Evolutionary conservation across 176 grass and related monocot genomes (phyloP).

Genomic region (Leersia perrieri): DNA sequence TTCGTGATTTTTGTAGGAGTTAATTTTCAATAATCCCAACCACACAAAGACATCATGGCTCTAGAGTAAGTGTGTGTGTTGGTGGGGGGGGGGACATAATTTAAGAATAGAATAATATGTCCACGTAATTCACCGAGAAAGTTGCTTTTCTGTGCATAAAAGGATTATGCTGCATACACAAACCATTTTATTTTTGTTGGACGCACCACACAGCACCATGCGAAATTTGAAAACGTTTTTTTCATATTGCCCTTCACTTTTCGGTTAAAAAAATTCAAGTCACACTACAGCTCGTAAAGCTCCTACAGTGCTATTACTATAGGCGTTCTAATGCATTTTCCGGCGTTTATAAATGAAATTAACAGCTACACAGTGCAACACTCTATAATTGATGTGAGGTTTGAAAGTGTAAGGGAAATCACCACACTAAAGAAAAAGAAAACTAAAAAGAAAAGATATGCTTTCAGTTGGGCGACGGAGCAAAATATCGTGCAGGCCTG

Average conservation of each 20-base stretch:
- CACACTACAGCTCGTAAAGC: too few relatives aligned
- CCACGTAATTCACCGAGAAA: not conserved
- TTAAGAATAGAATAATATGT: too few relatives aligned
- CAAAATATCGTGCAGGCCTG: not conserved
- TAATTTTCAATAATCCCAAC: too few relatives aligned
- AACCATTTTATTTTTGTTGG: too few relatives aligned
- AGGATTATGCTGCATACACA: not conserved
- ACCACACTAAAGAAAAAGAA: too few relatives aligned
- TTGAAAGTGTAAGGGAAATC: not conserved
- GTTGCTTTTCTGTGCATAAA: not conserved
- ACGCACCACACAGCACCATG: not conserved
- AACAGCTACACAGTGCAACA: not conserved
- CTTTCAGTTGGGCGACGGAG: not conserved
- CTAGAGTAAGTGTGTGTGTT: too few relatives aligned
- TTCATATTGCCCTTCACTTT: too few relatives aligned
- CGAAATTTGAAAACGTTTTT: not conserved
- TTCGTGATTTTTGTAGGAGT: too few relatives aligned
- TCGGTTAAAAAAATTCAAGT: too few relatives aligned
- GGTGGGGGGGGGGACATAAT: too few relatives aligned
- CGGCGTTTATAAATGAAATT: not conserved
- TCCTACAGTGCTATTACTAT: too few relatives aligned
- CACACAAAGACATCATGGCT: too few relatives aligned
- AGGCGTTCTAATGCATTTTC: not conserved
- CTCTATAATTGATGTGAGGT: not conserved
- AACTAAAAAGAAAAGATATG: not conserved